Evolutionary conservation across 2,329 filamentous ascomycete species (phyloP).

Genomic region (Paracoccidioides brasiliensis): DNA sequence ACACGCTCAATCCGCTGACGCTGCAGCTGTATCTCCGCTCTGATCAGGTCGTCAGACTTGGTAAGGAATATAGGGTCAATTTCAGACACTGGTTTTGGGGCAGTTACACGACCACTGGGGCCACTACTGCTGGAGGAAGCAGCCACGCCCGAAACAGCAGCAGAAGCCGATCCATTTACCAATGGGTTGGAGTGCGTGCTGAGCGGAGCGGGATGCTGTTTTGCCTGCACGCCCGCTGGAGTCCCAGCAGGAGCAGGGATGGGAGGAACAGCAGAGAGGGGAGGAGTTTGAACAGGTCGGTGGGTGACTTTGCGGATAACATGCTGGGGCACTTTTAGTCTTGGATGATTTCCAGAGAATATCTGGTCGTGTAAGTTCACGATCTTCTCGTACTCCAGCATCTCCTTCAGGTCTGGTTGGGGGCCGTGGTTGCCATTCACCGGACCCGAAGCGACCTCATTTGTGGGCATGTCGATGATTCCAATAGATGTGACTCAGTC

Average conservation of each 20-base stretch:
- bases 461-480: neutral
- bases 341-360: conserved; percentile 55
- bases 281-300: conserved; percentile 22
- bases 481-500: neutral
- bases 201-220: conserved; percentile 8
- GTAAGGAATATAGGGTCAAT: conserved; percentile 74
- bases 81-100: conserved; percentile 45
- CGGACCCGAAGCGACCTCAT: conserved; percentile 5
- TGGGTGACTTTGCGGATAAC: conserved; percentile 32
- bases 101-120: conserved; percentile 6
- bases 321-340: conserved; percentile 45
- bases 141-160: conserved; percentile 10
- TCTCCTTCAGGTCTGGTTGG: conserved; percentile 38
- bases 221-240: conserved; percentile 11
- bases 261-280: conserved; percentile 19
- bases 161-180: conserved; percentile 13
- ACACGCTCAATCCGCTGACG: conserved; percentile 67
- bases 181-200: conserved; percentile 8
- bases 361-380: conserved; percentile 68
- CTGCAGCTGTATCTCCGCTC: conserved; percentile 67
- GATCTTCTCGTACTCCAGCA: conserved; percentile 66
- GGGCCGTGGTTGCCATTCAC: conserved; percentile 18
- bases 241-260: conserved; percentile 17
- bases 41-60: conserved; percentile 73
- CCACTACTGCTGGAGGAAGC: conserved; percentile 14